Percentiles rank a stretch among this genome's conserved stretches.
phyloP scores from a whole-genome alignment of 306 rosid genomes.

The Dryas octopetala region DNA sequence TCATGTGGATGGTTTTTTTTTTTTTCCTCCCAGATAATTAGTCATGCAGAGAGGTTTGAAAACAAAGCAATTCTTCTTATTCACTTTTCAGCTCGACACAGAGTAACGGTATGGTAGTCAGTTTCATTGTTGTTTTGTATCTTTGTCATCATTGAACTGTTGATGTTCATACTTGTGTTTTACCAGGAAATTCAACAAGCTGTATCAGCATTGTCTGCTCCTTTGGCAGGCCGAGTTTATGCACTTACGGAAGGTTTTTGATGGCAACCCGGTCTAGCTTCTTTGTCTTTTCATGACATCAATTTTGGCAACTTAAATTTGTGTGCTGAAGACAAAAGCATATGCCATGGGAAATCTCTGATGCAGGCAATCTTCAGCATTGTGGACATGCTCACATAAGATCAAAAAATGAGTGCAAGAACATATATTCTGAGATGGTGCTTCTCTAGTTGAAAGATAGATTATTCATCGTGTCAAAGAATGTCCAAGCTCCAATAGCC shows the following conservation, averaged over 20 bases:
- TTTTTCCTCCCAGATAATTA: slow-evolving; percentile 57
- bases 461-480: no score
- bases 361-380: slow-evolving; percentile 9
- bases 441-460: no score
- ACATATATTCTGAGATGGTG: neutral
- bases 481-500: no score
- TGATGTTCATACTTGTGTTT: slow-evolving; percentile 1
- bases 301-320: neutral
- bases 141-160: neutral
- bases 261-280: slow-evolving; percentile 4
- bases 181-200: slow-evolving; percentile 86
- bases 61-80: slow-evolving; percentile 85
- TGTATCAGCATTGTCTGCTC: slow-evolving; percentile 49
- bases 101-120: slow-evolving; percentile 47
- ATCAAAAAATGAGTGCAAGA: neutral
- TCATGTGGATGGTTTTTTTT: slow-evolving; percentile 11
- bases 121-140: neutral
- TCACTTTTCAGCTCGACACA: slow-evolving; percentile 86
- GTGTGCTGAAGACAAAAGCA: slow-evolving; percentile 4
- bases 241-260: slow-evolving; percentile 85
- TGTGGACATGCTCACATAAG: neutral
- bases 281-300: neutral
- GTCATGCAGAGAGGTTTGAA: slow-evolving; percentile 60
- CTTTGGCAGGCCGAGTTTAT: slow-evolving; percentile 67
- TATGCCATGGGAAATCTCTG: neutral